These are phyloP conservation scores for Filobasidium floriforme DNA, from an alignment of 768 basidiomycete genomes.

Conservation along the genomic window DNA sequence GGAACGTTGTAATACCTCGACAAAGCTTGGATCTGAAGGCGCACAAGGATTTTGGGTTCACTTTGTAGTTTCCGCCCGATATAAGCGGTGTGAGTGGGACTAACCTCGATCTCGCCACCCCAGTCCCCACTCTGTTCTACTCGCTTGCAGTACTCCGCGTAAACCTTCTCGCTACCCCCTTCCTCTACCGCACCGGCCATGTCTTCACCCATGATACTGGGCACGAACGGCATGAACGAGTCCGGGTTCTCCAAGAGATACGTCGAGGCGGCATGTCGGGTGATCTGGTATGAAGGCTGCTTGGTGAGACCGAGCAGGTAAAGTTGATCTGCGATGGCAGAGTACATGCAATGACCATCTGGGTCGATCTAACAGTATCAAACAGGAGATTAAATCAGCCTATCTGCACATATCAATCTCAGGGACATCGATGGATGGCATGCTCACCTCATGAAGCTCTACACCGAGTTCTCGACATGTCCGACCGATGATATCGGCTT, in stretches of 20 bases:
- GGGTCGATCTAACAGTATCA: slow-evolving; percentile 62
- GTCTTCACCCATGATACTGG: slow-evolving; percentile 61
- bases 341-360: slow-evolving; percentile 93
- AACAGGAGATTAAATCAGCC: not conserved
- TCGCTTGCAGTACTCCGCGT: slow-evolving; percentile 64
- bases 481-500: slow-evolving; percentile 38
- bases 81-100: slow-evolving; percentile 19
- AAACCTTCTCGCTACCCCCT: slow-evolving; percentile 63
- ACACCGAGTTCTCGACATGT: slow-evolving; percentile 38
- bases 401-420: not conserved
- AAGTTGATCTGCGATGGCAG: slow-evolving; percentile 88
- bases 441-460: slow-evolving; percentile 42
- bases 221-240: slow-evolving; percentile 89
- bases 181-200: slow-evolving; percentile 56
- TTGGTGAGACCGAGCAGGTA: slow-evolving; percentile 55
- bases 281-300: slow-evolving; percentile 22
- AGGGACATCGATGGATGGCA: too few relatives aligned
- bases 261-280: slow-evolving; percentile 63
- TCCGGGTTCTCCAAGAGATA: slow-evolving; percentile 76
- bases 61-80: not conserved
- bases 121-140: slow-evolving; percentile 80
- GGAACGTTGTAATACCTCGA: slow-evolving; percentile 71
- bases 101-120: slow-evolving; percentile 88
- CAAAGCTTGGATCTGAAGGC: slow-evolving; percentile 64
- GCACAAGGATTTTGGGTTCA: not conserved